phyloP scores from a whole-genome alignment of 352 stramenopile species.

The Pelagophyceae sp. region DNA sequence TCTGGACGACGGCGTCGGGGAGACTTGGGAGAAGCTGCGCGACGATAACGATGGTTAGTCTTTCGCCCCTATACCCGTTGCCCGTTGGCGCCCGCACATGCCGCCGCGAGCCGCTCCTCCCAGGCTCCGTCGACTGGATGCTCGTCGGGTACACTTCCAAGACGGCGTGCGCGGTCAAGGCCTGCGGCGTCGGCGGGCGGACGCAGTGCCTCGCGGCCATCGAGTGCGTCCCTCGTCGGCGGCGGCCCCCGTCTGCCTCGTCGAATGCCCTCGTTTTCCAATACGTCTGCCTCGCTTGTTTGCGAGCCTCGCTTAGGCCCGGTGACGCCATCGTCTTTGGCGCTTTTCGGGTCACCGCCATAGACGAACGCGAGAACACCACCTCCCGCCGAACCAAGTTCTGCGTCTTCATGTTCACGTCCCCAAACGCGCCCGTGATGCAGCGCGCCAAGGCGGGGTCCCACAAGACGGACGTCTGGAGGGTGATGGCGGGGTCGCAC shows the following conservation, averaged over 20 bases:
- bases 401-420: constrained; percentile 18
- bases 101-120: too few relatives aligned
- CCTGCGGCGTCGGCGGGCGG: neutral
- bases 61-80: too few relatives aligned
- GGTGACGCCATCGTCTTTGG: constrained; percentile 17
- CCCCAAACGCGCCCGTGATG: neutral
- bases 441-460: neutral
- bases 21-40: neutral
- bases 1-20: neutral
- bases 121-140: neutral
- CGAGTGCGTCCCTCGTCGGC: too few relatives aligned
- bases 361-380: constrained; percentile 20
- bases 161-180: neutral
- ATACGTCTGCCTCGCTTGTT: too few relatives aligned
- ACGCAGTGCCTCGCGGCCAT: neutral
- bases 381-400: constrained; percentile 17
- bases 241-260: too few relatives aligned
- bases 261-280: too few relatives aligned
- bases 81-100: too few relatives aligned
- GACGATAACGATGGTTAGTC: neutral
- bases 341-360: constrained; percentile 23
- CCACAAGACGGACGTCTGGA: neutral
- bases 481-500: neutral
- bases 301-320: too few relatives aligned
- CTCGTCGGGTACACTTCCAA: neutral